Evolutionary conservation across 306 rosid species (phyloP).

Genomic region (Rosa rugosa): DNA sequence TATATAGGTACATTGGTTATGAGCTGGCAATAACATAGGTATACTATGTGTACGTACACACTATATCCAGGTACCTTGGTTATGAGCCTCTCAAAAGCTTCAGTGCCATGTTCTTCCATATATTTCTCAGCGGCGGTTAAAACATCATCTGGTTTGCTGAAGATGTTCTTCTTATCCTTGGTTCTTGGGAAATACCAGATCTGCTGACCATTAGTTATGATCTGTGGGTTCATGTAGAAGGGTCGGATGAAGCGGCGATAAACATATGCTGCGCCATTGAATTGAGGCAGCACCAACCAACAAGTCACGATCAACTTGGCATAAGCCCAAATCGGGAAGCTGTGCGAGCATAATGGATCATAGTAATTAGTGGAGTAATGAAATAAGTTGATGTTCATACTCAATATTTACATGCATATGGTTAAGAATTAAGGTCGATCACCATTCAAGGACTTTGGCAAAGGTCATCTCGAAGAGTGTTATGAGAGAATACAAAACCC

Average conservation of each 20-base stretch:
- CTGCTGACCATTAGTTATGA: conserved; percentile 24
- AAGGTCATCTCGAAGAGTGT: conserved; percentile 94
- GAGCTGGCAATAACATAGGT: neutral
- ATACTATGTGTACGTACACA: neutral
- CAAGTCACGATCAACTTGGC: conserved; percentile 74
- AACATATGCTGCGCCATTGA: conserved; percentile 88
- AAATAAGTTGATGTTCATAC: neutral
- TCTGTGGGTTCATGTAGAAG: conserved; percentile 77
- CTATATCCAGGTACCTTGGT: conserved; percentile 47
- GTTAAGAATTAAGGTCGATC: no score
- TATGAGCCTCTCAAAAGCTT: conserved; percentile 80
- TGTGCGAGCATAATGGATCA: conserved; percentile 17
- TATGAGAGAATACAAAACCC: conserved; percentile 86
- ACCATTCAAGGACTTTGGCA: conserved; percentile 80
- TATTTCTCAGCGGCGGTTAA: conserved; percentile 77
- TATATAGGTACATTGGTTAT: neutral
- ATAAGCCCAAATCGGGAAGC: conserved; percentile 83
- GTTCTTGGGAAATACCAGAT: conserved; percentile 79
- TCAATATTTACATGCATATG: neutral
- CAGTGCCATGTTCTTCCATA: conserved; percentile 76
- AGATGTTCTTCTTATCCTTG: conserved; percentile 45
- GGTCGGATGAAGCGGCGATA: conserved; percentile 73
- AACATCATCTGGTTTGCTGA: conserved; percentile 65
- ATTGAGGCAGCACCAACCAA: conserved; percentile 94
- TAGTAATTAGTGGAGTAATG: neutral